A percentile compares a stretch with the other conserved stretches of the same genome.
Conservation (phyloP, 1,139 yeast species). For the Zygosaccharomyces pseudobailii region DNA sequence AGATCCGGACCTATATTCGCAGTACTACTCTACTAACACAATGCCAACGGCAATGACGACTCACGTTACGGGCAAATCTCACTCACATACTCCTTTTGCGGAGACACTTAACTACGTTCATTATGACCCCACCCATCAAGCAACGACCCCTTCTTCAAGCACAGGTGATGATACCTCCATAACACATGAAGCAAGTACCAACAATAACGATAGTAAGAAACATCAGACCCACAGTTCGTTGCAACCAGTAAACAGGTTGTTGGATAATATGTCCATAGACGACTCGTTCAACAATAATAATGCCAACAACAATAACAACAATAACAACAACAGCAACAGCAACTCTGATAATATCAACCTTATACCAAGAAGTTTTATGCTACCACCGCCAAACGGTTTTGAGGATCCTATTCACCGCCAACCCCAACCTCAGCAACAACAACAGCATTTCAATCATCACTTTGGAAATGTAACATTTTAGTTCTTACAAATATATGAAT, state of each 20-base stretch:
- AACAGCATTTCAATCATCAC: constrained; percentile 7
- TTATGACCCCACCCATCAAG: neutral
- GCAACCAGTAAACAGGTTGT: constrained; percentile 15
- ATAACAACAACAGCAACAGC: constrained; percentile 6
- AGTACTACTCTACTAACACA: constrained; percentile 4
- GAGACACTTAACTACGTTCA: constrained; percentile 3
- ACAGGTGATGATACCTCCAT: neutral
- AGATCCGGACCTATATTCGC: constrained; percentile 10
- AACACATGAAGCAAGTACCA: neutral
- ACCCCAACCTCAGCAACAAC: constrained; percentile 4
- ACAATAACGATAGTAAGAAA: constrained; percentile 1
- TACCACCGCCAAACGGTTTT: constrained; percentile 12
- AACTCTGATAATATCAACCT: constrained; percentile 8
- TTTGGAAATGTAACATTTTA: constrained; percentile 14
- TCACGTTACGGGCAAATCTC: constrained; percentile 1
- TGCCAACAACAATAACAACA: constrained; percentile 1
- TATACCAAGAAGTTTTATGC: constrained; percentile 19
- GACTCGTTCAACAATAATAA: constrained; percentile 13
- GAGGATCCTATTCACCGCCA: constrained; percentile 5
- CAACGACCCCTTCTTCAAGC: constrained; percentile 1
- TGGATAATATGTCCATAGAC: constrained; percentile 20
- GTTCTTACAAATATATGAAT: neutral
- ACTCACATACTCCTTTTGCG: neutral
- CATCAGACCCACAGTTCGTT: constrained; percentile 8
- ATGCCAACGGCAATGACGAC: constrained; percentile 4